Base-by-base conservation (phyloP, 1,284 basidiomycete species). In the Cryptococcus wingfieldii region DNA sequence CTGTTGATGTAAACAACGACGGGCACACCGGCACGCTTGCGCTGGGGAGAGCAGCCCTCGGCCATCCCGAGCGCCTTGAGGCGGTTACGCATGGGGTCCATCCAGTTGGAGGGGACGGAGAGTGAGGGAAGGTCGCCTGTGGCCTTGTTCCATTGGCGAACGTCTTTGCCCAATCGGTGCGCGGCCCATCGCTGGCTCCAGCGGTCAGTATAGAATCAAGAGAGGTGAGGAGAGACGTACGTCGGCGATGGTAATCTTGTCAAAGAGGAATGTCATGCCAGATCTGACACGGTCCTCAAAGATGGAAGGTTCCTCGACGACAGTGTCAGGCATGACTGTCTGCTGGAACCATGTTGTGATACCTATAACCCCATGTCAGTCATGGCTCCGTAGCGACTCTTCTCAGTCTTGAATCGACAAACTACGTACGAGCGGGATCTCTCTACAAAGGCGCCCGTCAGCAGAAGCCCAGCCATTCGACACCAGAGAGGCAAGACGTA, bases 261-360 rank as follows among this genome's bases (percentile, higher is more conserved):
- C 69, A 49, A 65, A 71, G 23, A 68, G 18, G 45, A 53, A 66
- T 1, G 66, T 62, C 55, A 58, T 59, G 2, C 51, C 51, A 34
- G 53, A 58, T 42, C 58, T 52, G n/a, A 25, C 43, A 19, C 64
- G 55, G 44, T 70, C 69, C 16, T 57, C 49, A 58, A 61, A 65
- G 41, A 63, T 54, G 4, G 60, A 23, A 6, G 42, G 19, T 38
- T 69, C 69, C 53, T 70, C 67, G 14, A 70, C 50, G 12, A 54
- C 51, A 5, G 61, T 63, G 23, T 56, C 55, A 10, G 69, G 65
- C 51, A 71, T 50, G 16, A 71, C 57, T 5, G 64, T 56, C 39
- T 65, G 62, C 28, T 64, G 62, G 50, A 71, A 64, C 69, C 69
- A 71, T 13, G 66, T 46, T 13, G 60, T 67, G 27, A 71, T 54